These are phyloP conservation scores for Chlamydomonas schloesseri DNA, from an alignment of 139 green algal genomes.

Conservation along the genomic window DNA sequence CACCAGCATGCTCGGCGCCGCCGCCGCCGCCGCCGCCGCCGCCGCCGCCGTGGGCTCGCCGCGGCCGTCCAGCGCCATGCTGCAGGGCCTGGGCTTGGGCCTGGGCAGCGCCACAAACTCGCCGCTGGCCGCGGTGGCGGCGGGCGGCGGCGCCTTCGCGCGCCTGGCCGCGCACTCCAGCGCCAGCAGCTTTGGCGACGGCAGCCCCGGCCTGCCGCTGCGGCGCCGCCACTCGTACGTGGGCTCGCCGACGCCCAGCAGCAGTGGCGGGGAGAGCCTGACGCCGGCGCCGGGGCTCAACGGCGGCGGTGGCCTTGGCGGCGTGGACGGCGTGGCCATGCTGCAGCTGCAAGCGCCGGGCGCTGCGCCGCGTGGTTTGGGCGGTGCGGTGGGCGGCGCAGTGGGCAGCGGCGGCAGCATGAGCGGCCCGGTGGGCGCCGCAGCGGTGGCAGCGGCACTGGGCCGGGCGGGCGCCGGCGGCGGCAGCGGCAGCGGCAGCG, in stretches of 20 bases:
- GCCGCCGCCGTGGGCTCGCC: too few species aligned
- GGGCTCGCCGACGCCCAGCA: background rate
- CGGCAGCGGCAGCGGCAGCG: background rate
- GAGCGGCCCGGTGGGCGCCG: background rate
- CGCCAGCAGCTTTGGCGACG: background rate
- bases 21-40: too few species aligned
- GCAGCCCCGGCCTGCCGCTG: background rate
- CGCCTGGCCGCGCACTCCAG: background rate
- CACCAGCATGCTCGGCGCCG: too few species aligned
- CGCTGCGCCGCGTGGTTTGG: too few species aligned
- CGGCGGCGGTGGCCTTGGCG: background rate
- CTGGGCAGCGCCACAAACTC: background rate
- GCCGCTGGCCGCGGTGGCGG: background rate
- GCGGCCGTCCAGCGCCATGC: too few species aligned
- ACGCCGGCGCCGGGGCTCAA: background rate
- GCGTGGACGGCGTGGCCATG: background rate
- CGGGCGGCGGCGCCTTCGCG: background rate
- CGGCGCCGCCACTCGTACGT: constrained; percentile 29
- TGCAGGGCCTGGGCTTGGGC: background rate
- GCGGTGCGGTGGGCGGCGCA: background rate
- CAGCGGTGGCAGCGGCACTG: background rate
- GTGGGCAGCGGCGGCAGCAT: background rate
- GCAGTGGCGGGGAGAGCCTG: background rate
- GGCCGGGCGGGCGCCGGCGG: background rate
- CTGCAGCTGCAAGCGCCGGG: too few species aligned